These are phyloP conservation scores for Arctostaphylos glauca DNA, from an alignment of 148 eudicot genomes.

Conservation along the genomic window DNA sequence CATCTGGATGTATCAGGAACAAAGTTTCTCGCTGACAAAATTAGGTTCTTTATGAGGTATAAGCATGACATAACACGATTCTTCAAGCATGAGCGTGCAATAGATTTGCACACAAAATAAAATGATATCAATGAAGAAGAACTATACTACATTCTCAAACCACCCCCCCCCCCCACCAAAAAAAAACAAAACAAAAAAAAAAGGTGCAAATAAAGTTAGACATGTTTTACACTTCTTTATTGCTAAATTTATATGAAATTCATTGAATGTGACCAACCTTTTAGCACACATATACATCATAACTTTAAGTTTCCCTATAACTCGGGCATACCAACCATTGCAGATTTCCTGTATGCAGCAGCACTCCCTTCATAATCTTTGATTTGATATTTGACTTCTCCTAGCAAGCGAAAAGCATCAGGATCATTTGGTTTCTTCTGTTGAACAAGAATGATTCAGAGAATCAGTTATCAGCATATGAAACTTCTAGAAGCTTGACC, in stretches of 20 bases:
- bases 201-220: background rate
- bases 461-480: background rate
- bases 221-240: background rate
- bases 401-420: conserved; percentile 85
- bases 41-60: no score
- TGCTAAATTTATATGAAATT: background rate
- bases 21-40: background rate
- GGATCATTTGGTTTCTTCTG: conserved; percentile 83
- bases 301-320: background rate
- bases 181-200: no score
- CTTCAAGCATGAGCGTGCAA: no score
- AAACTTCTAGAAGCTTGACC: conserved; percentile 19
- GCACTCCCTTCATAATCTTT: conserved; percentile 87
- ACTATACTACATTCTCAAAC: no score
- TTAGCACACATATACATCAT: background rate
- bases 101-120: no score
- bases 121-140: no score
- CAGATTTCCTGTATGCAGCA: conserved; percentile 74
- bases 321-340: conserved; percentile 49
- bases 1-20: background rate
- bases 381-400: conserved; percentile 83
- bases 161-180: no score
- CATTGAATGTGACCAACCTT: background rate
- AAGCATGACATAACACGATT: no score
- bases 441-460: conserved; percentile 20